Conservation (phyloP, 163 green algal species). For the Coccomyxa subellipsoidea region DNA sequence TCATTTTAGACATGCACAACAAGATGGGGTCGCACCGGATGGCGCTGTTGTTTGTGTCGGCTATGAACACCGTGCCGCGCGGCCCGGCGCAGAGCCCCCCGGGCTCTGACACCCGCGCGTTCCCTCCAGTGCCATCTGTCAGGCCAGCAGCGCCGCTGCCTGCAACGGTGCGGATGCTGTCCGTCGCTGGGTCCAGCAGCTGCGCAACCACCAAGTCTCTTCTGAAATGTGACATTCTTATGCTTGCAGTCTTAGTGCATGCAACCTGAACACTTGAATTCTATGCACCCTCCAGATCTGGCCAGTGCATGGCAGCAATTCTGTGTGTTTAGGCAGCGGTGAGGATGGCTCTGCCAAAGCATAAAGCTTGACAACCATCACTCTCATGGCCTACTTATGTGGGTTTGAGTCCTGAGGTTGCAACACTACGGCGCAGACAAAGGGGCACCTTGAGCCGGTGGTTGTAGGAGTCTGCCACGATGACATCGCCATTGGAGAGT, state of each 20-base stretch:
- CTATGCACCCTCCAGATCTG: too few species aligned
- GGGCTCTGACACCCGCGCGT: slow-evolving; percentile 70
- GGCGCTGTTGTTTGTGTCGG: slow-evolving; percentile 77
- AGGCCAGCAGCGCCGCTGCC: slow-evolving; percentile 60
- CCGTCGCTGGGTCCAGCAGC: slow-evolving; percentile 46
- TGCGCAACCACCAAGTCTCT: background rate
- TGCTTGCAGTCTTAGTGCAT: too few species aligned
- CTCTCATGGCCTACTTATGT: background rate
- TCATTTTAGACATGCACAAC: background rate
- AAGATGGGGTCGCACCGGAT: slow-evolving; percentile 29
- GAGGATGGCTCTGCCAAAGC: too few species aligned
- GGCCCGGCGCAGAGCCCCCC: slow-evolving; percentile 51
- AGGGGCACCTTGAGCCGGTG: slow-evolving; percentile 65
- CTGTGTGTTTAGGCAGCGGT: too few species aligned
- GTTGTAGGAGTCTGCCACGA: slow-evolving; percentile 82
- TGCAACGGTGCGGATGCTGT: slow-evolving; percentile 52
- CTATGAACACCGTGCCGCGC: slow-evolving; percentile 50
- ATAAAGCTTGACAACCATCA: too few species aligned
- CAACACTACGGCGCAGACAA: too few species aligned
- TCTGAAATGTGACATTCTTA: background rate
- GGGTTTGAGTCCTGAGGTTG: too few species aligned
- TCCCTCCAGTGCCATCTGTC: slow-evolving; percentile 43
- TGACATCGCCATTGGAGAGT: slow-evolving; percentile 34
- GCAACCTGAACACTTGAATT: too few species aligned
- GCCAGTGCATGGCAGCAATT: too few species aligned